A percentile compares a stretch with the other conserved stretches of the same genome.
phyloP scores from a whole-genome alignment of 768 basidiomycete genomes.

The Hortiboletus flavorubellus region DNA sequence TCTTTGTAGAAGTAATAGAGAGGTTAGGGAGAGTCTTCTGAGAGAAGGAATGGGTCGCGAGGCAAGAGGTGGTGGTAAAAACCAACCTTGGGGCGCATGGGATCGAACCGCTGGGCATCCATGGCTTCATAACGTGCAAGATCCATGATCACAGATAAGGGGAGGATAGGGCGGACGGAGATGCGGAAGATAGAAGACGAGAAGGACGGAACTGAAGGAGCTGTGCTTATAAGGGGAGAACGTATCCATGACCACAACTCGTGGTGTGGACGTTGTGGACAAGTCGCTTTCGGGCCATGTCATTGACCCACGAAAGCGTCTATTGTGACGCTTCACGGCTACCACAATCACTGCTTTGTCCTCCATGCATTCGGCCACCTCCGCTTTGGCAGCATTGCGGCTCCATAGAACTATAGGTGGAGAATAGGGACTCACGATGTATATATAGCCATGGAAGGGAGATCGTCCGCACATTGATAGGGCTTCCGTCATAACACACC shows the following conservation, averaged over 20 bases:
- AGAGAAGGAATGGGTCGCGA: constrained; percentile 20
- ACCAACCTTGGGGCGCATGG: constrained; percentile 29
- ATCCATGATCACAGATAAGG: constrained; percentile 27
- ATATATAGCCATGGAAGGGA: constrained; percentile 15
- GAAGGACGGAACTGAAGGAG: constrained; percentile 28
- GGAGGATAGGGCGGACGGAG: constrained; percentile 25
- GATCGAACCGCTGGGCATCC: constrained; percentile 34
- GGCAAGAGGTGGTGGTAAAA: constrained; percentile 13
- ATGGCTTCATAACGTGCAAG: constrained; percentile 27
- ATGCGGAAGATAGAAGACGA: constrained; percentile 25
- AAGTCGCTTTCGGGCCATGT: constrained; percentile 21
- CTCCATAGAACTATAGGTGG: constrained; percentile 3
- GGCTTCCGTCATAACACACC: constrained; percentile 21
- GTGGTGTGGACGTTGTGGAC: constrained; percentile 23
- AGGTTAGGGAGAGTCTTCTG: constrained; percentile 19
- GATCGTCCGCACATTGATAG: constrained; percentile 14
- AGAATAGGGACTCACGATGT: constrained; percentile 1
- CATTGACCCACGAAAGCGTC: constrained; percentile 21
- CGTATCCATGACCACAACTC: constrained; percentile 25
- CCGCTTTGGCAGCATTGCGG: constrained; percentile 20
- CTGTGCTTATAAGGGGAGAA: constrained; percentile 21
- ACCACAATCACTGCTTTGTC: constrained; percentile 19
- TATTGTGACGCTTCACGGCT: constrained; percentile 13
- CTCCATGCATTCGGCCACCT: constrained; percentile 3
- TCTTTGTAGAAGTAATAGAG: constrained; percentile 10